Percentiles rank a stretch among this genome's conserved stretches.
phyloP scores from a whole-genome alignment of 148 eudicot species.

The Suaeda aralocaspica region DNA sequence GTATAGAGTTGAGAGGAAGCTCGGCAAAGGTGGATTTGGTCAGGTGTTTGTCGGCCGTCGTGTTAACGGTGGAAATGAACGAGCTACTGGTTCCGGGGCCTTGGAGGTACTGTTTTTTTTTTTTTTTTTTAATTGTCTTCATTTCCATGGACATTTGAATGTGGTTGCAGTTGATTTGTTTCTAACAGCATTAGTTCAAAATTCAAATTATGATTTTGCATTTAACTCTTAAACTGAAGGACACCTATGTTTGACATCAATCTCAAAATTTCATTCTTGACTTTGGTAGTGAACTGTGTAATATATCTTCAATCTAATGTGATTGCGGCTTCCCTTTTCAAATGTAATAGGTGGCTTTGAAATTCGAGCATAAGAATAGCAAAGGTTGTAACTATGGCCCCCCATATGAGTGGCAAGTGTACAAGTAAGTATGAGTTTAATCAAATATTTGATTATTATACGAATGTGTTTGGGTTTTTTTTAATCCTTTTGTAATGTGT shows the following conservation, averaged over 20 bases:
- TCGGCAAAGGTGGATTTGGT: constrained; percentile 93
- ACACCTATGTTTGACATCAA: neutral
- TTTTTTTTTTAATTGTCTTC: neutral
- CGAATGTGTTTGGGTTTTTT: neutral
- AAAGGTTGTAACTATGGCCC: constrained; percentile 94
- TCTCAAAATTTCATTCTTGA: neutral
- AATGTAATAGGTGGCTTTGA: constrained; percentile 66
- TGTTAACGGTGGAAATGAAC: constrained; percentile 62
- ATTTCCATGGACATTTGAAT: neutral
- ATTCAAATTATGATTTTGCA: neutral
- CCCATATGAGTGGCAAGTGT: constrained; percentile 95
- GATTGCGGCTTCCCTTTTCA: neutral
- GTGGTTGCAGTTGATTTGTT: neutral
- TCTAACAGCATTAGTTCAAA: neutral
- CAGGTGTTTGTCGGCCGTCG: constrained; percentile 92
- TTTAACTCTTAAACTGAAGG: neutral
- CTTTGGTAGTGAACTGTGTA: neutral
- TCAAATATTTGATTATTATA: neutral
- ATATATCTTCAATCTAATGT: neutral
- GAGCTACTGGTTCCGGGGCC: constrained; percentile 59
- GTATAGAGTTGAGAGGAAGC: constrained; percentile 72
- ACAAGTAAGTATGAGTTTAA: constrained; percentile 48
- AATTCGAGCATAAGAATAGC: constrained; percentile 86
- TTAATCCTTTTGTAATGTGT: neutral
- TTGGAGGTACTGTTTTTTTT: constrained; percentile 47